Conservation (phyloP, 1,139 yeast genomes). For the Saccharomycopsis hybrid region DNA sequence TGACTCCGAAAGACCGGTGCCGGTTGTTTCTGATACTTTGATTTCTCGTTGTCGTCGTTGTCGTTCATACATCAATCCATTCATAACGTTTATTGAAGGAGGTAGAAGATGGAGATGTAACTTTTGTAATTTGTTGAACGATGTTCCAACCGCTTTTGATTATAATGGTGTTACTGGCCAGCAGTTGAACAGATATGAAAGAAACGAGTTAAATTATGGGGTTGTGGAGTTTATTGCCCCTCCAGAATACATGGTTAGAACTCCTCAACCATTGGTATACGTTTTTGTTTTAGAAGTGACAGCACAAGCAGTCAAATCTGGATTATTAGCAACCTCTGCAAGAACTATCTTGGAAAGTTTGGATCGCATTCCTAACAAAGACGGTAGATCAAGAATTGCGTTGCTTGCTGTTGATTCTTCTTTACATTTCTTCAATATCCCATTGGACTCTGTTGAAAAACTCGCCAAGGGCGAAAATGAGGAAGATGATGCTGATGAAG, state of each 20-base stretch:
- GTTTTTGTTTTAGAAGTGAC: slow-evolving; percentile 87
- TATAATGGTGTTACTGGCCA: slow-evolving; percentile 53
- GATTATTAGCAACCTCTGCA: slow-evolving; percentile 81
- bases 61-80: slow-evolving; percentile 91
- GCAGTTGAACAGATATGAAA: slow-evolving; percentile 59
- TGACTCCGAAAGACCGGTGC: slow-evolving; percentile 63
- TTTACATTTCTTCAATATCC: slow-evolving; percentile 77
- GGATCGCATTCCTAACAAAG: slow-evolving; percentile 82
- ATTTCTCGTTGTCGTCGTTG: slow-evolving; percentile 96
- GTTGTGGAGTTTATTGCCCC: slow-evolving; percentile 94
- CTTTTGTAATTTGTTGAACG: slow-evolving; percentile 84
- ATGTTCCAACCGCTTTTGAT: slow-evolving; percentile 80
- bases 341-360: slow-evolving; percentile 81
- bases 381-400: slow-evolving; percentile 77
- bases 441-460: slow-evolving; percentile 28
- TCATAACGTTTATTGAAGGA: slow-evolving; percentile 68
- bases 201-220: slow-evolving; percentile 78
- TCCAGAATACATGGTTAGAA: slow-evolving; percentile 86
- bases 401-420: slow-evolving; percentile 85
- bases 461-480: slow-evolving; percentile 22
- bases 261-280: slow-evolving; percentile 92
- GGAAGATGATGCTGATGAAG: slow-evolving; percentile 17
- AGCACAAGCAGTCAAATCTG: slow-evolving; percentile 68
- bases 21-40: slow-evolving; percentile 69
- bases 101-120: slow-evolving; percentile 94